Evolutionary conservation across 2,329 filamentous ascomycete genomes (phyloP).

Genomic region (Pyricularia sp.): DNA sequence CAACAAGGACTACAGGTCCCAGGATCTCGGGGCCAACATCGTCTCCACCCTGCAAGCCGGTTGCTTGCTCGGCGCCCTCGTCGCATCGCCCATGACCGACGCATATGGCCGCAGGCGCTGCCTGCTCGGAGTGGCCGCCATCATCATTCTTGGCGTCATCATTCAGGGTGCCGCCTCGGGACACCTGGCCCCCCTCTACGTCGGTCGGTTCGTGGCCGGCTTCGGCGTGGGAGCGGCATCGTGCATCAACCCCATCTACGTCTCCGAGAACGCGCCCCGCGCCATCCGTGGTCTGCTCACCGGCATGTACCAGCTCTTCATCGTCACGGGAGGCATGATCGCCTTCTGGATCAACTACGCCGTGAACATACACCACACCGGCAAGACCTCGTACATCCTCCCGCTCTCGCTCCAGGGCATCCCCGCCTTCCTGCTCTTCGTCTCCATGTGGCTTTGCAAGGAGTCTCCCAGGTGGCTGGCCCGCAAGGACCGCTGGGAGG

Average conservation of each 20-base stretch:
- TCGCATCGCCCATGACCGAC: slow-evolving; percentile 18
- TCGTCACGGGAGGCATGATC: slow-evolving; percentile 33
- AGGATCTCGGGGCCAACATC: slow-evolving; percentile 15
- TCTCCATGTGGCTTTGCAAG: slow-evolving; percentile 46
- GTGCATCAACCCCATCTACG: slow-evolving; percentile 51
- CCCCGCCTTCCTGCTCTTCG: slow-evolving; percentile 42
- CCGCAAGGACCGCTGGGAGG: slow-evolving; percentile 56
- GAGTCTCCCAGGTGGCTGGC: slow-evolving; percentile 65
- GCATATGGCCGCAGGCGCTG: slow-evolving; percentile 20
- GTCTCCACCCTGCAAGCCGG: slow-evolving; percentile 17
- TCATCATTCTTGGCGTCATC: slow-evolving; percentile 20
- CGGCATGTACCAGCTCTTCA: slow-evolving; percentile 50
- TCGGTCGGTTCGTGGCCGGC: slow-evolving; percentile 39
- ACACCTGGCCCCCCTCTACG: slow-evolving; percentile 18
- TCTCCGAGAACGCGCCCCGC: slow-evolving; percentile 50
- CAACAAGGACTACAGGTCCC: not conserved
- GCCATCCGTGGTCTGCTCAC: slow-evolving; percentile 50
- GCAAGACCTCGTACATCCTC: slow-evolving; percentile 26
- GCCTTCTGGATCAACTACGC: slow-evolving; percentile 48
- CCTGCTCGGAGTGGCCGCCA: slow-evolving; percentile 8
- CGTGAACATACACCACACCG: slow-evolving; percentile 24
- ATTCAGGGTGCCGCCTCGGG: slow-evolving; percentile 23
- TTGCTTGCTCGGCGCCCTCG: slow-evolving; percentile 14
- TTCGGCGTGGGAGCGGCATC: slow-evolving; percentile 40
- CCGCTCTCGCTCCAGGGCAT: slow-evolving; percentile 48